Conservation (phyloP, 2,329 filamentous ascomycete genomes). For the Bipolaris cookei region DNA sequence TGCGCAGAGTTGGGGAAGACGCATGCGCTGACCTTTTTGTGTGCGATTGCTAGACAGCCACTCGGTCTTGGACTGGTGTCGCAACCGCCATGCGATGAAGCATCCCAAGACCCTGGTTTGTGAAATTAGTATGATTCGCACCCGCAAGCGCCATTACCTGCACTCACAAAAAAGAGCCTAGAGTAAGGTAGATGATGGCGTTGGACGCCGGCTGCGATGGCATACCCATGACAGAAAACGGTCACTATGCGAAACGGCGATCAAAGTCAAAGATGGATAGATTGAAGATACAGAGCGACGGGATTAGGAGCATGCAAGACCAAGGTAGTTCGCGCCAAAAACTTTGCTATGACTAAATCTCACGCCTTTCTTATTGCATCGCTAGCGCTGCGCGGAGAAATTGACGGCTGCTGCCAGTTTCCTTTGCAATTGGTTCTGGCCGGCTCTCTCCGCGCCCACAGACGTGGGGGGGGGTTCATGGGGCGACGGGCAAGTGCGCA, state of each 20-base stretch:
- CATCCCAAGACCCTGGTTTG: slow-evolving; percentile 66
- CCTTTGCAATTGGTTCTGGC: slow-evolving; percentile 18
- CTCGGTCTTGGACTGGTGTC: slow-evolving; percentile 70
- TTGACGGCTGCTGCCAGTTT: slow-evolving; percentile 31
- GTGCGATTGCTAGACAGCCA: slow-evolving; percentile 80
- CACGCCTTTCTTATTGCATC: slow-evolving; percentile 31
- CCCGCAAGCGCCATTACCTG: slow-evolving; percentile 3
- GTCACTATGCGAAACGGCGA: slow-evolving; percentile 5
- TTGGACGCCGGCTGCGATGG: slow-evolving; percentile 79
- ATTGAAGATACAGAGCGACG: slow-evolving; percentile 13
- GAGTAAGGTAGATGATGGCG: slow-evolving; percentile 81
- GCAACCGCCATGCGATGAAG: slow-evolving; percentile 62
- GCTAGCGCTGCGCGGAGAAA: slow-evolving; percentile 30
- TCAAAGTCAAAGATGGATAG: slow-evolving; percentile 13
- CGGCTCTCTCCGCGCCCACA: slow-evolving; percentile 3
- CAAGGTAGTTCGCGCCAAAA: slow-evolving; percentile 24
- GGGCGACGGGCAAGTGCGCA: slow-evolving; percentile 4
- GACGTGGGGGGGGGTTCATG: slow-evolving; percentile 3
- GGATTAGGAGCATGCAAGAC: slow-evolving; percentile 28
- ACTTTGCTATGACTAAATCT: slow-evolving; percentile 28
- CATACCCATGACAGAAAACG: slow-evolving; percentile 65
- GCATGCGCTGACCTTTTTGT: slow-evolving; percentile 70
- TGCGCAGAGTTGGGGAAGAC: slow-evolving; percentile 9
- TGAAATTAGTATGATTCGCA: slow-evolving; percentile 10
- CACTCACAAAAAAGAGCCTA: slow-evolving; percentile 75